Conservation (phyloP, 2,329 filamentous ascomycete genomes). For the Fusarium sp. region DNA sequence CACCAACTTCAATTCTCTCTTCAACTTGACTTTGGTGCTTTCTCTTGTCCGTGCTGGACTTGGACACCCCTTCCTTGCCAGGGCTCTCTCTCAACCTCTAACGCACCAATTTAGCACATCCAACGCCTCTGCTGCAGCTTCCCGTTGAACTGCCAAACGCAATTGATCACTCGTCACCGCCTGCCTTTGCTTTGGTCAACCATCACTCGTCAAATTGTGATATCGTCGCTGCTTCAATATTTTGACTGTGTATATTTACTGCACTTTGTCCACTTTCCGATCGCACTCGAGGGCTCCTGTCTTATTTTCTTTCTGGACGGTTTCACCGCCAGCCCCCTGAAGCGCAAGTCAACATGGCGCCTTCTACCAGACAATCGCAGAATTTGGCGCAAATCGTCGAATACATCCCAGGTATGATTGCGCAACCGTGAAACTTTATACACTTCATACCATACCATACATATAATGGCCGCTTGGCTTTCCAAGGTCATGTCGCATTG, state of each 20-base stretch:
- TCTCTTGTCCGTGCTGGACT: constrained; percentile 40
- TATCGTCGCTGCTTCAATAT: constrained; percentile 30
- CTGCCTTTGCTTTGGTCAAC: constrained; percentile 26
- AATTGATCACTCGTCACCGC: constrained; percentile 44
- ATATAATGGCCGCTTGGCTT: constrained; percentile 28
- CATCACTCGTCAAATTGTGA: constrained; percentile 27
- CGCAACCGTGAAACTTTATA: constrained; percentile 1
- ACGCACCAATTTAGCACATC: constrained; percentile 27
- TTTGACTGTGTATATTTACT: constrained; percentile 31
- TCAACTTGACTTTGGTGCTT: constrained; percentile 38
- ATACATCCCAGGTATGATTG: constrained; percentile 87
- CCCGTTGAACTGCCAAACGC: constrained; percentile 30
- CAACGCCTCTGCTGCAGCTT: constrained; percentile 31
- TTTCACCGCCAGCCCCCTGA: constrained; percentile 28
- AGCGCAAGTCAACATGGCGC: constrained; percentile 62
- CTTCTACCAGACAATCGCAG: constrained; percentile 64
- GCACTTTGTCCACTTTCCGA: constrained; percentile 14
- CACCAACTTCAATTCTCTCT: constrained; percentile 43
- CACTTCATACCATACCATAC: constrained; percentile 21
- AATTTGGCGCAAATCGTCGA: constrained; percentile 93
- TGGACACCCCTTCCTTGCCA: constrained; percentile 15
- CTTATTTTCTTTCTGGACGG: constrained; percentile 20
- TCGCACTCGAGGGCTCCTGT: constrained; percentile 16
- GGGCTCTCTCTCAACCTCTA: neutral
- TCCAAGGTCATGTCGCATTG: constrained; percentile 52